Percentiles rank a stretch among this genome's conserved stretches.
Evolutionary conservation across 257 asterid genomes (phyloP).

Genomic region (Solanum chilense): DNA sequence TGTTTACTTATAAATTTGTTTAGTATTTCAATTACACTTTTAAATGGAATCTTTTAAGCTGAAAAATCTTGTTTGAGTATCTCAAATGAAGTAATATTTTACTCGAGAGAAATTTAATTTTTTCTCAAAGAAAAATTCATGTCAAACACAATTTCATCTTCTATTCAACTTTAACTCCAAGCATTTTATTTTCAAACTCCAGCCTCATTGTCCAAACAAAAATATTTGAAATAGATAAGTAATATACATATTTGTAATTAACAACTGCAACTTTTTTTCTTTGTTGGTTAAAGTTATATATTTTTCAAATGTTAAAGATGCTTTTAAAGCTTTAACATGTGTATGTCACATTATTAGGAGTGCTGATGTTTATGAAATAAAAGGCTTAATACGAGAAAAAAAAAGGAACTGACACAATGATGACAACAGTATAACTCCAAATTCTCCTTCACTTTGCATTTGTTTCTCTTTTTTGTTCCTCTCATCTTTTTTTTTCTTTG

Average conservation of each 20-base stretch:
- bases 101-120: neutral
- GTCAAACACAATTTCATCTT: neutral
- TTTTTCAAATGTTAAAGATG: neutral
- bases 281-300: neutral
- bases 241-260: neutral
- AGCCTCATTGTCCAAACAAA: neutral
- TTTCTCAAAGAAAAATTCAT: neutral
- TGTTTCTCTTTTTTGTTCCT: neutral
- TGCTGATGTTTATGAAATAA: neutral
- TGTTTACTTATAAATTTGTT: neutral
- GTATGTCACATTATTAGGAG: neutral
- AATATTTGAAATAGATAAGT: neutral
- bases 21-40: neutral
- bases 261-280: neutral
- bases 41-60: neutral
- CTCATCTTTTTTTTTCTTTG: neutral
- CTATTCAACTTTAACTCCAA: neutral
- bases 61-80: neutral
- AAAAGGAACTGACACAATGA: neutral
- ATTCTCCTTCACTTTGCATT: neutral
- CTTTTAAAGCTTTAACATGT: neutral
- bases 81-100: neutral
- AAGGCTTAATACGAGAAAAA: neutral
- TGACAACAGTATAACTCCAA: neutral
- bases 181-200: neutral